Base-by-base conservation (phyloP, 176 grass and related monocot genomes). In the Lolium rigidum region DNA sequence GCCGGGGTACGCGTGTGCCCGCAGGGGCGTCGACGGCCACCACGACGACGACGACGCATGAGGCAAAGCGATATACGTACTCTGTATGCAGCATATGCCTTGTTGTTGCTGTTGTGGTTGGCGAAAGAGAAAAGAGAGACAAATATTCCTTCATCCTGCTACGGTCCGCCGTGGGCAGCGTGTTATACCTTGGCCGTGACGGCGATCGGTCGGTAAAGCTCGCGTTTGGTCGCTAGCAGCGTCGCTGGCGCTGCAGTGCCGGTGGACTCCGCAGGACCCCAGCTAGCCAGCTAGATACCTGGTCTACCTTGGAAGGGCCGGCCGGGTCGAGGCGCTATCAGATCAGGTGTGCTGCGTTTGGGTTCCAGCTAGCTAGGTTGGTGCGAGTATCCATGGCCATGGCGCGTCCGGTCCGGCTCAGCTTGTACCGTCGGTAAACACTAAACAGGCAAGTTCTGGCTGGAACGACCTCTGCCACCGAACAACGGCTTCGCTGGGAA, bases 151-250 rank as follows among this genome's bases (percentile, higher is more conserved):
- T 69, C 2, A 31, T 41, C 3, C 66, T 13, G 4, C 18, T n/a
- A 16, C 2, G 25, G 39, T 24, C 68, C 5, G 46, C 68, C 5
- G 46, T 10, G 18, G 11, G 26, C 31, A 35, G 31, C 24, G 80
- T 50, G 35, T 41, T 20, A 79, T 67, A 26, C 64, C 70, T 5
- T n/a, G 21, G 7, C 49, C 61, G 60, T 28, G 88, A 70, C 82
- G 35, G 83, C 25, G 63, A 66, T 37, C 48, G 75, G 74, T 17
- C 48, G 75, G 74, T 17, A 84, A 90, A 87, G 84, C 66, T 25
- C 66, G 12, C 10, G 89, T 83, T 87, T 87, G 80, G 84, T 90
- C 84, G 89, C 80, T 68, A 65, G 56, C 89, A 79, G 56, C 89
- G 65, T 41, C 9, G 84, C 71, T 54, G 26, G 75, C 24, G 44